These are phyloP conservation scores for Triangularia setosa DNA, from an alignment of 2,329 filamentous ascomycete genomes.

Conservation along the genomic window DNA sequence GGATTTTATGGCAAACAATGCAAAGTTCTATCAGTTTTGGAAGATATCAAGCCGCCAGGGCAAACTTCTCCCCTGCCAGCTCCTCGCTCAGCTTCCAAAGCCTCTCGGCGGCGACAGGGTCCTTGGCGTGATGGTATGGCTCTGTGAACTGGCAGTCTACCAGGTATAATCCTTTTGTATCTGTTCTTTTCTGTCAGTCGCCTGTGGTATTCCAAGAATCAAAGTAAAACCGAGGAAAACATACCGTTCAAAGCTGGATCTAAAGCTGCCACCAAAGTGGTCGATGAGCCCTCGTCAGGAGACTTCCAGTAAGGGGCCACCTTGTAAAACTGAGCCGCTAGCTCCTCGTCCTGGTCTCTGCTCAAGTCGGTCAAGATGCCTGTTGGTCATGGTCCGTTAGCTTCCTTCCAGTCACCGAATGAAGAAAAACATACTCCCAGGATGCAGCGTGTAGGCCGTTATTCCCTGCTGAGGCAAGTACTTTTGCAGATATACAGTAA, in stretches of 20 bases:
- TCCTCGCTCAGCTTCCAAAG: conserved; percentile 45
- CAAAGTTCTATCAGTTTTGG: neutral
- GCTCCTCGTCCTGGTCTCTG: conserved; percentile 34
- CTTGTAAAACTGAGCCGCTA: conserved; percentile 28
- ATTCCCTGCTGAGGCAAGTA: conserved; percentile 32
- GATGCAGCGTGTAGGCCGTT: conserved; percentile 39
- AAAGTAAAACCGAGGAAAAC: conserved; percentile 6
- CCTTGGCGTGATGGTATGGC: conserved; percentile 29
- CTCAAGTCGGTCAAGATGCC: conserved; percentile 35
- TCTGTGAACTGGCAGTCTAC: conserved; percentile 38
- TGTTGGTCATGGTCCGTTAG: conserved; percentile 14
- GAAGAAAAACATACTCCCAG: conserved; percentile 33
- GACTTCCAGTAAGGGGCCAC: conserved; percentile 34
- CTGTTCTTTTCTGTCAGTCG: conserved; percentile 12
- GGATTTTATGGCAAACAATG: neutral
- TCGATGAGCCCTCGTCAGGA: conserved; percentile 36
- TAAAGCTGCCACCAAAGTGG: conserved; percentile 40
- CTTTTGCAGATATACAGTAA: conserved; percentile 38
- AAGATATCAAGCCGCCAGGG: conserved; percentile 6
- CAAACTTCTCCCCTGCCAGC: conserved; percentile 34
- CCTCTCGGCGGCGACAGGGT: conserved; percentile 37
- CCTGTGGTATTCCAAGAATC: neutral
- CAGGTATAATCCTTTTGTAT: conserved; percentile 35
- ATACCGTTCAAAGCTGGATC: conserved; percentile 34
- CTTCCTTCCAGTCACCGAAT: neutral